Conservation (phyloP, 1,284 basidiomycete species). For the Sporisorium graminicola region DNA sequence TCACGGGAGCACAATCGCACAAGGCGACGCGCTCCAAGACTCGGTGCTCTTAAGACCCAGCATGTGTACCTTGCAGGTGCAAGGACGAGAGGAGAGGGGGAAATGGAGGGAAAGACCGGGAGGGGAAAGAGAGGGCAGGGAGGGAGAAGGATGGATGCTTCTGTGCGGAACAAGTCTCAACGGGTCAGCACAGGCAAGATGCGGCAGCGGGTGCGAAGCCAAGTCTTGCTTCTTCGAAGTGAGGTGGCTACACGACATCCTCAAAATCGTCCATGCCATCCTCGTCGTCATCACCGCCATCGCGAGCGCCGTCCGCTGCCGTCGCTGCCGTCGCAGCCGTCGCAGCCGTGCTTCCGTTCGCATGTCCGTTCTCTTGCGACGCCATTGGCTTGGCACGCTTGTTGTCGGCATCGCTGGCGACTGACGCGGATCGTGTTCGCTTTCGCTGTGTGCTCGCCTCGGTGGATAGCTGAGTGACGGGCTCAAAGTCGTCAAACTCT, state of each 20-base stretch:
- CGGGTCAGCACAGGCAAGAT: slow-evolving; percentile 17
- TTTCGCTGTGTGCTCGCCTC: slow-evolving; percentile 22
- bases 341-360: not conserved
- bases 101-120: not conserved
- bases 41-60: slow-evolving; percentile 61
- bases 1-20: slow-evolving; percentile 34
- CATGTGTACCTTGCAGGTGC: slow-evolving; percentile 13
- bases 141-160: too few relatives aligned
- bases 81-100: not conserved
- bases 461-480: slow-evolving; percentile 16
- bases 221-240: slow-evolving; percentile 7
- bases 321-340: not conserved
- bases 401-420: slow-evolving; percentile 21
- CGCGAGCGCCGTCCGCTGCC: not conserved
- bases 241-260: slow-evolving; percentile 56
- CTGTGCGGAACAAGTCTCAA: not conserved
- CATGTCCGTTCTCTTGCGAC: slow-evolving; percentile 1
- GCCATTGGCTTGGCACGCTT: slow-evolving; percentile 34
- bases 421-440: slow-evolving; percentile 31
- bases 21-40: slow-evolving; percentile 39
- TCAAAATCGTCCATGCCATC: slow-evolving; percentile 64
- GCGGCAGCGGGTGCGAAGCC: slow-evolving; percentile 2
- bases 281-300: slow-evolving; percentile 28
- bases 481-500: slow-evolving; percentile 52
- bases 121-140: not conserved